phyloP scores from a whole-genome alignment of 371 early-diverging fungal genomes.

The Smittium mucronatum region DNA sequence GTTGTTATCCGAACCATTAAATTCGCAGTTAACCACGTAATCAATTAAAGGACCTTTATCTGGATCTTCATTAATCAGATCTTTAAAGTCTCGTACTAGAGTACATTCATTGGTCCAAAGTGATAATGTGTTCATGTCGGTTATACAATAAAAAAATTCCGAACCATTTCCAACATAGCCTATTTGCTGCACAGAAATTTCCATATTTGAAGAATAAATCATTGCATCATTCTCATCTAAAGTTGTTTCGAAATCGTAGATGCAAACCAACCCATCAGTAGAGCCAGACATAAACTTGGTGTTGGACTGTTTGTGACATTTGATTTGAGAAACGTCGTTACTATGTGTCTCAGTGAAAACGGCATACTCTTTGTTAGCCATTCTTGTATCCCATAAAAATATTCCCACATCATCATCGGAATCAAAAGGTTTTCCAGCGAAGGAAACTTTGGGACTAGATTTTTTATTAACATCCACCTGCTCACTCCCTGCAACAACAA shows the following conservation, averaged over 20 bases:
- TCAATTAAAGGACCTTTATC: constrained; percentile 42
- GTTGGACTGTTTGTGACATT: constrained; percentile 56
- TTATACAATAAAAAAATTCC: constrained; percentile 73
- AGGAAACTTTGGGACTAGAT: not conserved
- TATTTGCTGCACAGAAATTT: constrained; percentile 59
- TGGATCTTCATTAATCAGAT: constrained; percentile 41
- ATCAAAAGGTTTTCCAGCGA: constrained; percentile 21
- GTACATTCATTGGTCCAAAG: constrained; percentile 42
- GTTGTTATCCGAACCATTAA: constrained; percentile 48
- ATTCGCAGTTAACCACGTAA: constrained; percentile 73
- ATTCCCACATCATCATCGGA: constrained; percentile 43
- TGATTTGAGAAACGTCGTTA: constrained; percentile 83
- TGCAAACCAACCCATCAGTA: constrained; percentile 63
- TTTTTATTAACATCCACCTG: constrained; percentile 31
- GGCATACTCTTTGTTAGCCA: constrained; percentile 33
- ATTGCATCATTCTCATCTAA: constrained; percentile 83
- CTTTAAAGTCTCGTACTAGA: constrained; percentile 58
- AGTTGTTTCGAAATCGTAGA: constrained; percentile 44
- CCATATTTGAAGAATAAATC: constrained; percentile 63
- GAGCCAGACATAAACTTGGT: constrained; percentile 51
- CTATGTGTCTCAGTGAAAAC: constrained; percentile 72
- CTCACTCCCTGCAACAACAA: constrained; percentile 63
- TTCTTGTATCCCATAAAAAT: constrained; percentile 49
- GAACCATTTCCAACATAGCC: constrained; percentile 81
- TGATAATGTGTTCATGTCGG: constrained; percentile 78